These are phyloP conservation scores for Pichia sp. DNA, from an alignment of 1,139 yeast species.

Conservation along the genomic window DNA sequence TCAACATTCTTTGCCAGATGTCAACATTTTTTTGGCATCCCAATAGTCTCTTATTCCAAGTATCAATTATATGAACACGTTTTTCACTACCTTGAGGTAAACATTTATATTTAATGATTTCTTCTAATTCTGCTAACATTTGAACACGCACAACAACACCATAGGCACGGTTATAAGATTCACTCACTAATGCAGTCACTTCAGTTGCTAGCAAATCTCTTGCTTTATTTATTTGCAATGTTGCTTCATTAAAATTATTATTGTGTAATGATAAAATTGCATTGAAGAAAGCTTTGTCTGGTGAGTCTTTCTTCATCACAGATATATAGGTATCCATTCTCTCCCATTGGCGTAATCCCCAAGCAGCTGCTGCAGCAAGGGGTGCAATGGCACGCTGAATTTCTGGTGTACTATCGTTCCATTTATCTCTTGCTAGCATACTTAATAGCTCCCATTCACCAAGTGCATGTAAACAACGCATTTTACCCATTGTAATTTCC, in stretches of 20 bases:
- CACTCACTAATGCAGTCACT: slow-evolving; percentile 89
- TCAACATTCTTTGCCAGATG: slow-evolving; percentile 95
- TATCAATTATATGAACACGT: slow-evolving; percentile 71
- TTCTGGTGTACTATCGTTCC: slow-evolving; percentile 71
- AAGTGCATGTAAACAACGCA: slow-evolving; percentile 94
- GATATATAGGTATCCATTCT: slow-evolving; percentile 86
- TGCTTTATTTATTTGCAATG: slow-evolving; percentile 72
- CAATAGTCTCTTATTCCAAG: slow-evolving; percentile 88
- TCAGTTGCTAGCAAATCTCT: slow-evolving; percentile 89
- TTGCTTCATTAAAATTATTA: slow-evolving; percentile 79
- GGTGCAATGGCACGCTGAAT: slow-evolving; percentile 88
- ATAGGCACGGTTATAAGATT: slow-evolving; percentile 94
- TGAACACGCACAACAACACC: slow-evolving; percentile 96
- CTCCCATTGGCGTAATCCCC: slow-evolving; percentile 99
- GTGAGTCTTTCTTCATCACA: slow-evolving; percentile 87
- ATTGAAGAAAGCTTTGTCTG: slow-evolving; percentile 90
- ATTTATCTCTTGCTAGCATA: slow-evolving; percentile 77
- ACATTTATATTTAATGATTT: slow-evolving; percentile 81
- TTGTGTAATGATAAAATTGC: slow-evolving; percentile 84
- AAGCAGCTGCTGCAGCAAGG: slow-evolving; percentile 96
- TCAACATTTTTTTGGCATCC: slow-evolving; percentile 97
- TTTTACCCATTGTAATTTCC: slow-evolving; percentile 93
- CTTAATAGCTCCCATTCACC: slow-evolving; percentile 97
- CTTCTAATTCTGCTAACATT: slow-evolving; percentile 95
- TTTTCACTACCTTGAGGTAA: slow-evolving; percentile 79